Conservation (phyloP, 2,329 filamentous ascomycete species). For the Colletotrichum spaethianum region DNA sequence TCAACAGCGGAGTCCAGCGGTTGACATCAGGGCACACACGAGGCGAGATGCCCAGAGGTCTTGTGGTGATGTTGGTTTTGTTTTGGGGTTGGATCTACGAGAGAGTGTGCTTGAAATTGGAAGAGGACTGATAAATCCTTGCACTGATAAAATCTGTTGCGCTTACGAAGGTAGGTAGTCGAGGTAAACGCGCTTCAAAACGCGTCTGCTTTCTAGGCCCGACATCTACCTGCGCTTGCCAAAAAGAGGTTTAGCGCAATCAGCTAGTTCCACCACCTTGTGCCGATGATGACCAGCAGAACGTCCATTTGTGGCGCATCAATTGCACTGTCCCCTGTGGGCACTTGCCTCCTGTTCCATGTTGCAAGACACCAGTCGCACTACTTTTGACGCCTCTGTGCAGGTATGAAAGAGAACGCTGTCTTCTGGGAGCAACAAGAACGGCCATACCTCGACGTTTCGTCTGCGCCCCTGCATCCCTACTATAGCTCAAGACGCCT, state of each 20-base stretch:
- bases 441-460: not conserved
- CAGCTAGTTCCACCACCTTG: not conserved
- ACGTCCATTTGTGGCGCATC: not conserved
- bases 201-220: constrained; percentile 16
- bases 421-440: not conserved
- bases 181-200: constrained; percentile 26
- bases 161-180: constrained; percentile 14
- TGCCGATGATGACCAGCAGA: constrained; percentile 23
- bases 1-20: not conserved
- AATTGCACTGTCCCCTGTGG: not conserved
- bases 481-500: not conserved
- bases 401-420: not conserved
- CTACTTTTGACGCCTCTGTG: not conserved
- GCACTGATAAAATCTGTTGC: constrained; percentile 4
- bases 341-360: not conserved
- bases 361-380: not conserved
- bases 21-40: not conserved
- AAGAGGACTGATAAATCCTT: not conserved
- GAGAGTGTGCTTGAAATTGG: not conserved
- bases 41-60: not conserved
- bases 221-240: not conserved
- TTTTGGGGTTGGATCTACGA: not conserved
- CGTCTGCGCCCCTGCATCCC: too few relatives aligned
- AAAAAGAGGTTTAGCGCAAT: not conserved
- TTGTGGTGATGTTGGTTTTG: not conserved